Evolutionary conservation across 306 rosid genomes (phyloP).

Genomic region (Lagenaria siceraria): DNA sequence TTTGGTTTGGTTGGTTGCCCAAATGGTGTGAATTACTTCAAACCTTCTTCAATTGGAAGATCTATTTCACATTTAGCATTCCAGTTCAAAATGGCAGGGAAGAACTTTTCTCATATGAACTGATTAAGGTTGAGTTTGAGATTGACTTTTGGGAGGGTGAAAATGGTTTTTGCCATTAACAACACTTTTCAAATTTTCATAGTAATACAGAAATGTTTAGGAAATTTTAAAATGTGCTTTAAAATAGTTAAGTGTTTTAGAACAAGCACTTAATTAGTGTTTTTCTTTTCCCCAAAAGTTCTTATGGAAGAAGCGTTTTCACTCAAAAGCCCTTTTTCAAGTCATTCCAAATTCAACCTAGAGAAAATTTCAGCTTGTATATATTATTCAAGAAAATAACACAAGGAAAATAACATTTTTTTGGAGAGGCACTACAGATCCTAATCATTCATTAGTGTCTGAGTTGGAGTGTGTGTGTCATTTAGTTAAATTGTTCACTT

Average conservation of each 20-base stretch:
- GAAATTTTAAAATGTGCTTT: too few relatives aligned
- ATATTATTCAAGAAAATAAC: neutral
- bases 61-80: neutral
- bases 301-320: neutral
- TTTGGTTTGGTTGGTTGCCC: neutral
- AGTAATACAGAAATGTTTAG: too few relatives aligned
- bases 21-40: neutral
- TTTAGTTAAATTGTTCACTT: neutral
- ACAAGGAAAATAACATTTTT: neutral
- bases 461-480: neutral
- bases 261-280: too few relatives aligned
- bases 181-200: too few relatives aligned
- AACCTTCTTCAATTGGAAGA: neutral
- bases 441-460: neutral
- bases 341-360: neutral
- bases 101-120: neutral
- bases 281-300: too few relatives aligned
- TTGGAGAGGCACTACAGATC: neutral
- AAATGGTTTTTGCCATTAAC: too few relatives aligned
- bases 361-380: neutral
- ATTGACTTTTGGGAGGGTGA: neutral
- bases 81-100: neutral
- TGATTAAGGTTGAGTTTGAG: neutral
- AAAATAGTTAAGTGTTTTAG: too few relatives aligned
- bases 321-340: neutral